Percentiles rank a stretch among this genome's conserved stretches.
Conservation (phyloP, 108 stramenopile species). For the Pseudonitzschia pungens region DNA sequence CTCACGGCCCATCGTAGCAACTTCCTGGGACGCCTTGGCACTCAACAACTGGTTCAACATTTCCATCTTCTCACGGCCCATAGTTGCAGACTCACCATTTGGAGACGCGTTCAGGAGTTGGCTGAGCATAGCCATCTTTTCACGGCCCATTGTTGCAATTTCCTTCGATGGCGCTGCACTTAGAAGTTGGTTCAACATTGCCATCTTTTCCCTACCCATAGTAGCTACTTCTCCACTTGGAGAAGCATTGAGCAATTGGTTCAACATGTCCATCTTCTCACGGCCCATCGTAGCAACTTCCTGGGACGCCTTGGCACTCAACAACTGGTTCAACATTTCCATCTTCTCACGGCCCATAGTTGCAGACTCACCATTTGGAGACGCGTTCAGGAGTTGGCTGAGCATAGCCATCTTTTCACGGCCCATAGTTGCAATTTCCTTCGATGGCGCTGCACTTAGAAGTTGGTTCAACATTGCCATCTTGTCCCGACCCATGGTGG, state of each 20-base stretch:
- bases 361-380: not conserved
- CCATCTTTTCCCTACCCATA: not conserved
- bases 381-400: not conserved
- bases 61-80: not conserved
- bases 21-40: no score
- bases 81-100: not conserved
- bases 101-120: not conserved
- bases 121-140: not conserved
- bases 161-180: not conserved
- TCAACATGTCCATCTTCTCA: not conserved
- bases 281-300: not conserved
- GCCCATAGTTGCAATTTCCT: not conserved
- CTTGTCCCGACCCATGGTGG: slow-evolving; percentile 1
- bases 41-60: not conserved
- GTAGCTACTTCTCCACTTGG: not conserved
- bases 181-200: not conserved
- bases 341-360: slow-evolving; percentile 3
- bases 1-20: slow-evolving; percentile 5
- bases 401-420: not conserved
- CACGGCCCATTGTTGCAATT: not conserved
- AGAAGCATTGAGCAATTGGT: not conserved
- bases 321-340: not conserved
- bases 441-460: not conserved
- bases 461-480: not conserved
- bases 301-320: not conserved